Base-by-base conservation (phyloP, 306 rosid genomes). In the Trifolium pratense region DNA sequence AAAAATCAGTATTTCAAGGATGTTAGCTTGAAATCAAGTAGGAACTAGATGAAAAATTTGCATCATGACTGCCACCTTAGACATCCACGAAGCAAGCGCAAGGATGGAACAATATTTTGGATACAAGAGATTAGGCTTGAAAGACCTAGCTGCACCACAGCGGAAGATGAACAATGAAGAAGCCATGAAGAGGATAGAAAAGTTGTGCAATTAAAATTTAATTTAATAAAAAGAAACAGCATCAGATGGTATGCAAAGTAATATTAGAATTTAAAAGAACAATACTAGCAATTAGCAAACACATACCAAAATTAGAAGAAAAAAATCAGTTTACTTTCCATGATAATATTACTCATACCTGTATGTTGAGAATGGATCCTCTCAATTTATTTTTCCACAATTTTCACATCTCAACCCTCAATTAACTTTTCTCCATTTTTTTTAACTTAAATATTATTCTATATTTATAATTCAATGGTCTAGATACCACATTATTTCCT, bases 131-230 rank as follows among this genome's bases (percentile, higher is more conserved):
- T 39, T 67, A 72, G 77, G 82, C 77, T 74, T 79, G 71, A 73
- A 78, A 70, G 87, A 78, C 79, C 84, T 87, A 42, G 85, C 81
- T 81, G 73, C 72, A 64, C 79, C 82, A 82, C 23, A 39, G 43
- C 60, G 53, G 68, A 77, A 6, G 76, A 75, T 45, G 78, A 86
- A 75, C 81, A 73, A 73, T 62, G 52, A 74, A 77, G 63, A 68
- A 80, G 59, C 48, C 72, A 84, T 80, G 75, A 80, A 84, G 77
- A 37, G 71, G 80, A 75, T 40, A 48, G 14, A 60, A 55, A 69
- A 65, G 46, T 48, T 67, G 74, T 5, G 70, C 72, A 75, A 66
- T 62, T 67, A 42, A 60, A 71, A 66, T 45, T 26, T n/a, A n/a
- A n/a, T n/a, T n/a, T 37, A 71, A 66, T 45, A 71, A 60, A 55